Evolutionary conservation across 1,284 basidiomycete genomes (phyloP).

Genomic region (Stygiomarasmius scandens): DNA sequence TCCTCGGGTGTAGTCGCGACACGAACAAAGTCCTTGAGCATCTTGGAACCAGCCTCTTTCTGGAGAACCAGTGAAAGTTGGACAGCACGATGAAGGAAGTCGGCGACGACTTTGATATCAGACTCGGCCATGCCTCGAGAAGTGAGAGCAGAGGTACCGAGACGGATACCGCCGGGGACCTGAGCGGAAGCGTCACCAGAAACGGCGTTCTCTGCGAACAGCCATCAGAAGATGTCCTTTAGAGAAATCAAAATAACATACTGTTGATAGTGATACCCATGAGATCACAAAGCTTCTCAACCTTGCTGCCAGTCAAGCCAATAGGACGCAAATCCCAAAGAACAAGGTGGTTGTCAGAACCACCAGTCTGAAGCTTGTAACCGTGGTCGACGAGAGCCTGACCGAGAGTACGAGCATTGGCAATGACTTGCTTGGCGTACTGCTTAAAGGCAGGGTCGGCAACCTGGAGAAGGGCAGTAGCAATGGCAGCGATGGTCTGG

Average conservation of each 20-base stretch:
- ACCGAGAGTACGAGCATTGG: conserved; percentile 83
- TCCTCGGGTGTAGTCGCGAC: conserved; percentile 75
- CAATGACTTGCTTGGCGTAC: conserved; percentile 95
- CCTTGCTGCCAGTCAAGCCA: conserved; percentile 94
- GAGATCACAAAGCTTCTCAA: conserved; percentile 98
- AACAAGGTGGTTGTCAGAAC: conserved; percentile 97
- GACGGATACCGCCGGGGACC: conserved; percentile 95
- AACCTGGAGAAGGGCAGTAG: conserved; percentile 94
- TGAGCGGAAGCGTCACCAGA: conserved; percentile 95
- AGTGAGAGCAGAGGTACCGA: conserved; percentile 94
- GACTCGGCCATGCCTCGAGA: conserved; percentile 92
- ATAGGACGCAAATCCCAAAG: conserved; percentile 98
- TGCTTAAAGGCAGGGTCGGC: conserved; percentile 88
- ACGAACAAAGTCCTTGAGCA: conserved; percentile 95
- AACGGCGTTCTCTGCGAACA: conserved; percentile 84
- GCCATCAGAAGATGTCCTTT: conserved; percentile 1
- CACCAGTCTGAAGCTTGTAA: conserved; percentile 96
- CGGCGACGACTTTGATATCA: conserved; percentile 87
- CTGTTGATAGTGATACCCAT: conserved; percentile 96
- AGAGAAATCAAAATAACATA: conserved; percentile 32
- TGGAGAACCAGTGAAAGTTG: conserved; percentile 88
- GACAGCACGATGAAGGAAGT: conserved; percentile 91
- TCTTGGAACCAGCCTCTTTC: conserved; percentile 93
- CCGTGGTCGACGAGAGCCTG: conserved; percentile 73
- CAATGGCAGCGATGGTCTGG: conserved; percentile 97